These are phyloP conservation scores for Fulvia fulva DNA, from an alignment of 2,329 filamentous ascomycete species.

Conservation along the genomic window DNA sequence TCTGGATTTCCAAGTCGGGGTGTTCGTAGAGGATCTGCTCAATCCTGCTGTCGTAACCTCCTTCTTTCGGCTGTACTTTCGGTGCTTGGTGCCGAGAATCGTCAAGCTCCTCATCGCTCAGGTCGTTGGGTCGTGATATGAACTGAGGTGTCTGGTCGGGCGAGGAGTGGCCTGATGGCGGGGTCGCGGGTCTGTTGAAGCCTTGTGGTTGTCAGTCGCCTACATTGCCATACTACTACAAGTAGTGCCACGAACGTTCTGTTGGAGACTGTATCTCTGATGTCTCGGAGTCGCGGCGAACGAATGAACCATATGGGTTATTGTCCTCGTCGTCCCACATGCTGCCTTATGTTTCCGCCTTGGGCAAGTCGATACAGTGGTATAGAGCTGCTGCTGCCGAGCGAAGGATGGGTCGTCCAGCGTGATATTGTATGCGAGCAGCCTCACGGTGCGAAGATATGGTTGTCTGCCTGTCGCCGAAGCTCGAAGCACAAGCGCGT, in stretches of 20 bases:
- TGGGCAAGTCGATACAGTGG: neutral
- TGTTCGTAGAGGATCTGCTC: conserved; percentile 98
- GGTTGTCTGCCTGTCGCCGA: neutral
- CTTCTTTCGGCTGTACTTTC: conserved; percentile 61
- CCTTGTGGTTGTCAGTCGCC: conserved; percentile 33
- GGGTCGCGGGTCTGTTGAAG: conserved; percentile 59
- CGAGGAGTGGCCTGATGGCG: conserved; percentile 67
- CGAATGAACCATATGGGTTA: conserved; percentile 94
- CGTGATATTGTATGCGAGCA: neutral
- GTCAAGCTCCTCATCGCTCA: conserved; percentile 58
- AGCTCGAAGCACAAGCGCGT: neutral
- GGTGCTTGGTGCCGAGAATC: conserved; percentile 46
- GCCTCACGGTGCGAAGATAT: neutral
- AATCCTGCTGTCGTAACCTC: conserved; percentile 89
- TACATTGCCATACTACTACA: neutral
- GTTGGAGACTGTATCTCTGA: conserved; percentile 49
- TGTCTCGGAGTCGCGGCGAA: conserved; percentile 74
- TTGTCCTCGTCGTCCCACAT: conserved; percentile 99
- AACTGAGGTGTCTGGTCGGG: conserved; percentile 62
- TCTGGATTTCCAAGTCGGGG: conserved; percentile 81
- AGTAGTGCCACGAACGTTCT: conserved; percentile 23
- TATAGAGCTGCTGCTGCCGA: neutral
- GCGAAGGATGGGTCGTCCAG: neutral
- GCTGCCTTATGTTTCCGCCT: conserved; percentile 26
- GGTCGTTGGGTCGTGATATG: conserved; percentile 48